A percentile compares a stretch with the other conserved stretches of the same genome.
Conservation (phyloP, 306 rosid species). For the Albizia julibrissin region DNA sequence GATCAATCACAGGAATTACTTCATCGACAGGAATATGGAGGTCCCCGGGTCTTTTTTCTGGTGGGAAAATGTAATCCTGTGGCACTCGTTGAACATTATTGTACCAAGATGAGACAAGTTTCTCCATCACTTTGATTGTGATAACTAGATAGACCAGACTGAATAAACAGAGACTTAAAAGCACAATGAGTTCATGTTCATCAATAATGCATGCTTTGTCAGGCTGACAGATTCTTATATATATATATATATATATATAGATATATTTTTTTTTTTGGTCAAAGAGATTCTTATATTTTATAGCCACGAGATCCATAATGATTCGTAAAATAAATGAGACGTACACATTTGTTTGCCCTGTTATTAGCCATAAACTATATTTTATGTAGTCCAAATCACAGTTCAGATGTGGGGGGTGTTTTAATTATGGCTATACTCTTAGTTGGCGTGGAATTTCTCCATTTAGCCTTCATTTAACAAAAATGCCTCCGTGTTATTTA, state of each 20-base stretch:
- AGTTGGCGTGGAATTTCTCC: too few relatives aligned
- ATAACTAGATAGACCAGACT: neutral
- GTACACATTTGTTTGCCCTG: neutral
- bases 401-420: neutral
- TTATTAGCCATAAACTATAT: neutral
- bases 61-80: constrained; percentile 1
- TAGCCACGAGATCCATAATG: neutral
- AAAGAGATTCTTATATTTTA: neutral
- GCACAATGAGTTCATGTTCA: neutral
- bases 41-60: constrained; percentile 11
- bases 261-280: too few relatives aligned
- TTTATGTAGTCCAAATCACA: neutral
- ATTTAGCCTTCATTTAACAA: too few relatives aligned
- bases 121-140: neutral
- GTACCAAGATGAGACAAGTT: constrained; percentile 15
- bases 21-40: neutral
- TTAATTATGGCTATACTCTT: neutral
- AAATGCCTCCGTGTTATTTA: too few relatives aligned
- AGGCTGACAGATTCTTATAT: neutral
- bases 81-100: neutral
- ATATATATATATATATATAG: too few relatives aligned
- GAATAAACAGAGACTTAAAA: neutral
- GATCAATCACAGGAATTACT: constrained; percentile 18
- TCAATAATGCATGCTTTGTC: neutral
- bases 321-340: neutral